Conservation (phyloP, 2,329 filamentous ascomycete genomes). For the Beauveria medogensis region DNA sequence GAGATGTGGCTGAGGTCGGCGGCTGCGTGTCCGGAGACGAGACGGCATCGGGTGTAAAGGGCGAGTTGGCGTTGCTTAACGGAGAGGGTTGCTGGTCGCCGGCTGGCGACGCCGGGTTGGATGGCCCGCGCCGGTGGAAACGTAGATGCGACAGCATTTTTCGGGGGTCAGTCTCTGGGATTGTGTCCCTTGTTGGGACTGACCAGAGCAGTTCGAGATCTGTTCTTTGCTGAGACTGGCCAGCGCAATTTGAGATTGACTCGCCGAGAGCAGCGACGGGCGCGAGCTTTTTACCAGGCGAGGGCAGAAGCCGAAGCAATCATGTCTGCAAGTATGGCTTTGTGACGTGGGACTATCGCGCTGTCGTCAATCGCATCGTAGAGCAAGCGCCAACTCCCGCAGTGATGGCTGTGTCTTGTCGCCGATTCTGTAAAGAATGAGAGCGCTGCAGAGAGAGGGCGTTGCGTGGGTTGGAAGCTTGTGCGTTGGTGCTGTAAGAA, state of each 20-base stretch:
- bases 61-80: conserved; percentile 30
- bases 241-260: not conserved
- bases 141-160: conserved; percentile 46
- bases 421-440: not conserved
- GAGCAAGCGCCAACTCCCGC: not conserved
- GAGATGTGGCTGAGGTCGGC: conserved; percentile 27
- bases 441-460: not conserved
- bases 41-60: conserved; percentile 31
- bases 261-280: not conserved
- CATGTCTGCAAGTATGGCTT: not conserved
- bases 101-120: conserved; percentile 46
- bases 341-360: not conserved
- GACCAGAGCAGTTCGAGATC: not conserved
- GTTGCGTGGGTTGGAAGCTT: not conserved
- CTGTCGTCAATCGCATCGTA: not conserved
- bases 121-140: conserved; percentile 50
- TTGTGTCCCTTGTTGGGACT: not conserved
- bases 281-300: not conserved
- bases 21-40: conserved; percentile 28
- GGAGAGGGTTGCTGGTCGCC: conserved; percentile 37
- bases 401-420: not conserved
- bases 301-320: not conserved
- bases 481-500: not conserved
- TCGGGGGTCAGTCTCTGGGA: not conserved
- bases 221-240: not conserved